Evolutionary conservation across 139 green algal species (phyloP).

Genomic region (Chlorella sp.): DNA sequence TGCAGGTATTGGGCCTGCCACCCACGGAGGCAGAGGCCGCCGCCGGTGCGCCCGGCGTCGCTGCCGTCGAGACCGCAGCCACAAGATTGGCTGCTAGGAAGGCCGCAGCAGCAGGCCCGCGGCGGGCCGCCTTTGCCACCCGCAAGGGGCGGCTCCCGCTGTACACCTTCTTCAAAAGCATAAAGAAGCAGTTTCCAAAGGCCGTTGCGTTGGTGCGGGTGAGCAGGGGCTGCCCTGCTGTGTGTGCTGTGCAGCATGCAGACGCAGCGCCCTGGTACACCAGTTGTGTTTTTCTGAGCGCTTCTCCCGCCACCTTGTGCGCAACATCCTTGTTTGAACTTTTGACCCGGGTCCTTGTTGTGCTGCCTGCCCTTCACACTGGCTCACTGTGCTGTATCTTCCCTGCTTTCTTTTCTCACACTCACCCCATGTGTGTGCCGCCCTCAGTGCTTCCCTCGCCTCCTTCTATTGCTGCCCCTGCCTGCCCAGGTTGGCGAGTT

Average conservation of each 20-base stretch:
- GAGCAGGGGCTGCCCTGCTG: neutral
- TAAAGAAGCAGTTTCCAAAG: constrained; percentile 56
- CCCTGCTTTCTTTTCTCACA: too few species aligned
- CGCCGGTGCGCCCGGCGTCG: too few species aligned
- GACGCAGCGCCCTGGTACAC: neutral
- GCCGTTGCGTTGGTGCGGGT: constrained; percentile 61
- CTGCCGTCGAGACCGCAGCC: neutral
- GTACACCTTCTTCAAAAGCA: constrained; percentile 35
- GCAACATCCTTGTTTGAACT: too few species aligned
- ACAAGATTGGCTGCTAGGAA: neutral
- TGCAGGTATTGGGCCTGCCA: constrained; percentile 7
- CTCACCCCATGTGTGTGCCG: too few species aligned
- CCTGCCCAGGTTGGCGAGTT: constrained; percentile 83
- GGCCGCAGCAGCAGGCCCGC: neutral
- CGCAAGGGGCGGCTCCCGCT: constrained; percentile 24
- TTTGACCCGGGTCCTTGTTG: too few species aligned
- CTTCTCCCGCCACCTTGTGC: too few species aligned
- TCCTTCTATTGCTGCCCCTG: neutral
- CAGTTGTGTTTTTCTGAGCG: too few species aligned
- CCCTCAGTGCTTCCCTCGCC: neutral
- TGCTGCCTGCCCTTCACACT: too few species aligned
- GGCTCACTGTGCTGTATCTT: too few species aligned
- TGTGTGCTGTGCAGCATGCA: neutral
- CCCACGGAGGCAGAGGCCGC: neutral
- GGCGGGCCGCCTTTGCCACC: neutral